A percentile compares a stretch with the other conserved stretches of the same genome.
Evolutionary conservation across 495 filamentous ascomycete species (phyloP).

Genomic region (Parmelia sp.): DNA sequence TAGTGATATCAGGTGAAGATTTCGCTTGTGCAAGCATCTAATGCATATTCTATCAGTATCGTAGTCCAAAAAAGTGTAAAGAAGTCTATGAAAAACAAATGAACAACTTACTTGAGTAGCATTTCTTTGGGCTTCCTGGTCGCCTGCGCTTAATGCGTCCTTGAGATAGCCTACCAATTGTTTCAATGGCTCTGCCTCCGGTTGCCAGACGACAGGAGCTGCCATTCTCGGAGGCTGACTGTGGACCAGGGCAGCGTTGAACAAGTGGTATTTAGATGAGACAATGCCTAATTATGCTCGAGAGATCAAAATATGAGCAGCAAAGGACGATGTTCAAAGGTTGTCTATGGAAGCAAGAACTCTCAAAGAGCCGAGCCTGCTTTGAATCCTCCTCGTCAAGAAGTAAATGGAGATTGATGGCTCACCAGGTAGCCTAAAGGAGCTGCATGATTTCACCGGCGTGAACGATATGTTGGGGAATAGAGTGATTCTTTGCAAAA

Average conservation of each 20-base stretch:
- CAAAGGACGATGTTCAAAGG: background rate
- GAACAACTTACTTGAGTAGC: slow-evolving; percentile 58
- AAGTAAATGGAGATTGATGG: too few relatives aligned
- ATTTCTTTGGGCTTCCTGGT: slow-evolving; percentile 72
- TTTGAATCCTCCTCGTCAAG: background rate
- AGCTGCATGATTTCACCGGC: background rate
- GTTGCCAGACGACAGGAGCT: slow-evolving; percentile 80
- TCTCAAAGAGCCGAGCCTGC: background rate
- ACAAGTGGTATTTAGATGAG: too few relatives aligned
- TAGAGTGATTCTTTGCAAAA: background rate
- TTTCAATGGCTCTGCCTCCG: slow-evolving; percentile 73
- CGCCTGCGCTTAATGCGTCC: slow-evolving; percentile 82
- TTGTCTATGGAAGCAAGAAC: background rate
- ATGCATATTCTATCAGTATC: slow-evolving; percentile 9
- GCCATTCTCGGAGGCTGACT: background rate
- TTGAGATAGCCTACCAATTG: slow-evolving; percentile 83
- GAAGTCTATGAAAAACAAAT: slow-evolving; percentile 18
- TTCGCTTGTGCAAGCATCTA: slow-evolving; percentile 95
- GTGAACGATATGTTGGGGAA: background rate
- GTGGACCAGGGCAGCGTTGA: background rate
- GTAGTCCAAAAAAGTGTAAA: background rate
- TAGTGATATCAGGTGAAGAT: slow-evolving; percentile 86
- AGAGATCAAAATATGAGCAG: background rate
- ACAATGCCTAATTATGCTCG: background rate
- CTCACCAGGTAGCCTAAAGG: background rate